These are phyloP conservation scores for Heracleum sosnowskyi DNA, from an alignment of 129 eudicot species.

Conservation along the genomic window DNA sequence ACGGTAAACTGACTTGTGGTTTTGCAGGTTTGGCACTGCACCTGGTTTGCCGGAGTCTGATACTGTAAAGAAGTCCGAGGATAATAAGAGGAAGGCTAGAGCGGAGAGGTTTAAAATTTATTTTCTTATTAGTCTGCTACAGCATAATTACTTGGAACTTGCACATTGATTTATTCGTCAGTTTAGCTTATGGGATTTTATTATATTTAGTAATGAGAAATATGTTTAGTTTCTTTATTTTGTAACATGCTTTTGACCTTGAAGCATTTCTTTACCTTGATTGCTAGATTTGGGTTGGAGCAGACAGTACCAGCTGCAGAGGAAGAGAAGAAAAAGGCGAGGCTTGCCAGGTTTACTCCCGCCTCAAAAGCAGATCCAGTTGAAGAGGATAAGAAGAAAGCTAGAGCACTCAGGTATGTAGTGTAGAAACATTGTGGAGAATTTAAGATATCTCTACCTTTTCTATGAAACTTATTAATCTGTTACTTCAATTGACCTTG, in stretches of 20 bases:
- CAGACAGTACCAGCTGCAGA: slow-evolving; percentile 51
- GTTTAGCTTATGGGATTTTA: neutral
- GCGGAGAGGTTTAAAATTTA: slow-evolving; percentile 68
- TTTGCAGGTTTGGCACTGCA: slow-evolving; percentile 69
- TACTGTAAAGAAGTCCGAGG: slow-evolving; percentile 59
- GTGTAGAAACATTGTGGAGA: neutral
- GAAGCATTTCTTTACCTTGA: neutral
- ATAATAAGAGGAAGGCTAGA: slow-evolving; percentile 89
- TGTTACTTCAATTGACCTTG: neutral
- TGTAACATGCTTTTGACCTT: slow-evolving; percentile 2
- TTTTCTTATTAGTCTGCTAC: neutral
- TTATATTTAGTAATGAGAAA: neutral
- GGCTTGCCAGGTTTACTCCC: slow-evolving; percentile 81
- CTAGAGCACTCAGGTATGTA: slow-evolving; percentile 83
- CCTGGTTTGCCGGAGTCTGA: slow-evolving; percentile 46
- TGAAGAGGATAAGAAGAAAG: slow-evolving; percentile 94
- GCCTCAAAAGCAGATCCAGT: slow-evolving; percentile 37
- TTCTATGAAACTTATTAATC: no score
- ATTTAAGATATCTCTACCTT: neutral
- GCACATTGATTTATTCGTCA: neutral
- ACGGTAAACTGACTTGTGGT: neutral
- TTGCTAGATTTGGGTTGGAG: slow-evolving; percentile 62
- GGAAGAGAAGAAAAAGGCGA: slow-evolving; percentile 86
- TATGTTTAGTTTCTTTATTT: neutral
- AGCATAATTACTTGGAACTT: neutral